Evolutionary conservation across 805 yeast species (phyloP).

Genomic region (Ogataea zsoltii): DNA sequence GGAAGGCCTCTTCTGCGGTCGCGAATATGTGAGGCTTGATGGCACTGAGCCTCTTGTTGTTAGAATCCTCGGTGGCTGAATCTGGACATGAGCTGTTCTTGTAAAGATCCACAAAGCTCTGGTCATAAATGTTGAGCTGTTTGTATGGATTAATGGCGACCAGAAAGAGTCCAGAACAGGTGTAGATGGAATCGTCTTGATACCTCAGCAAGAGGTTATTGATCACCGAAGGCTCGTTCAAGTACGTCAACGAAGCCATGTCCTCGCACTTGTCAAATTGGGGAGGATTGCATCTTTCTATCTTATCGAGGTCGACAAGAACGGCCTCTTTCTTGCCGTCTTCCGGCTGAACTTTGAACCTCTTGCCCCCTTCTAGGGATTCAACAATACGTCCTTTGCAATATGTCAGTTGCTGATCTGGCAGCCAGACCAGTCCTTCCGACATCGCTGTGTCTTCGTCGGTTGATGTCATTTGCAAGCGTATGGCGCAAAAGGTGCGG

Average conservation of each 20-base stretch:
- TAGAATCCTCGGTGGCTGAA: constrained; percentile 15
- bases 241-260: constrained; percentile 92
- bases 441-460: constrained; percentile 29
- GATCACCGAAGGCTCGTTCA: constrained; percentile 95
- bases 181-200: constrained; percentile 75
- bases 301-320: constrained; percentile 42
- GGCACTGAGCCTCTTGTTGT: constrained; percentile 7
- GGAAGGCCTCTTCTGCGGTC: constrained; percentile 81
- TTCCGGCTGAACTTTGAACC: constrained; percentile 34
- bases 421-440: constrained; percentile 76
- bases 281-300: constrained; percentile 79
- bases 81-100: constrained; percentile 18
- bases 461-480: constrained; percentile 30
- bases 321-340: constrained; percentile 24
- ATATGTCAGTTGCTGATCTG: constrained; percentile 58
- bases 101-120: constrained; percentile 55
- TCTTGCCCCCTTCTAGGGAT: constrained; percentile 35
- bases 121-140: constrained; percentile 67
- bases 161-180: constrained; percentile 91
- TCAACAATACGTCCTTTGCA: constrained; percentile 59
- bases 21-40: constrained; percentile 87
- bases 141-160: constrained; percentile 96
- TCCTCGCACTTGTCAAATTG: constrained; percentile 90
- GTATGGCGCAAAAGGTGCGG: too few species aligned
- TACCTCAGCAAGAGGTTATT: constrained; percentile 80